A percentile compares a stretch with the other conserved stretches of the same genome.
phyloP scores from a whole-genome alignment of 2,329 filamentous ascomycete species.

The Fusarium foetens region DNA sequence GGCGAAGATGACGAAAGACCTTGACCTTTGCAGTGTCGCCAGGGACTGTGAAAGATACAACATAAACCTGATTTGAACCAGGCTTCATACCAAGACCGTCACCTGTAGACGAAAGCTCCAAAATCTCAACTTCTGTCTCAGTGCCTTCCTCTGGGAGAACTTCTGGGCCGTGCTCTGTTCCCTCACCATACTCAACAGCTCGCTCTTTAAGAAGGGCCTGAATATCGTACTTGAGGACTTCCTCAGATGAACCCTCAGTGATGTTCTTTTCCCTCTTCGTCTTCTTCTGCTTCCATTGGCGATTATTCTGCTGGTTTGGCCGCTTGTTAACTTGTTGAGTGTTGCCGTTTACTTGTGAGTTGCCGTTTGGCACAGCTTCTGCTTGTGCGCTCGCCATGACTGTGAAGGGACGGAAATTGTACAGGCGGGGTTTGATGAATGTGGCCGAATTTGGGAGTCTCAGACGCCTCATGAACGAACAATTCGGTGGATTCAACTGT shows the following conservation, averaged over 20 bases:
- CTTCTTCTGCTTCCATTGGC: constrained; percentile 58
- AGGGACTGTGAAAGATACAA: constrained; percentile 88
- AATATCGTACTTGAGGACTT: constrained; percentile 73
- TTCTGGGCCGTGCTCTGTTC: constrained; percentile 46
- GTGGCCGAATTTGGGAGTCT: constrained; percentile 27
- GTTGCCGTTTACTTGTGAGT: constrained; percentile 21
- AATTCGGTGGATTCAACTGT: background rate
- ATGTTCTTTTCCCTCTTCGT: constrained; percentile 69
- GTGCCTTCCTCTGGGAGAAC: constrained; percentile 72
- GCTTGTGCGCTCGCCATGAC: constrained; percentile 39
- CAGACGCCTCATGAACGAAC: constrained; percentile 33
- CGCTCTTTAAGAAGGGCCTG: constrained; percentile 62
- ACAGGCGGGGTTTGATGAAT: constrained; percentile 26
- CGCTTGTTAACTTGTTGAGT: constrained; percentile 41
- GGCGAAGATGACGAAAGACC: constrained; percentile 75
- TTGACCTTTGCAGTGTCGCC: constrained; percentile 85
- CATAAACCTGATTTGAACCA: constrained; percentile 74
- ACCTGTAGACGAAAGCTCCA: constrained; percentile 87
- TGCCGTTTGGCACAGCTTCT: constrained; percentile 29
- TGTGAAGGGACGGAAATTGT: constrained; percentile 34
- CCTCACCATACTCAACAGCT: constrained; percentile 43
- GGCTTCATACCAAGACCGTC: constrained; percentile 84
- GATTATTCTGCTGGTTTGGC: constrained; percentile 33
- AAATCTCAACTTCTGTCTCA: constrained; percentile 84
- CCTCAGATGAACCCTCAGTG: constrained; percentile 71